Evolutionary conservation across 495 filamentous ascomycete genomes (phyloP), one percentile per base, ranked within the genome.

Genomic region (Thermochaetoides thermophila): DNA sequence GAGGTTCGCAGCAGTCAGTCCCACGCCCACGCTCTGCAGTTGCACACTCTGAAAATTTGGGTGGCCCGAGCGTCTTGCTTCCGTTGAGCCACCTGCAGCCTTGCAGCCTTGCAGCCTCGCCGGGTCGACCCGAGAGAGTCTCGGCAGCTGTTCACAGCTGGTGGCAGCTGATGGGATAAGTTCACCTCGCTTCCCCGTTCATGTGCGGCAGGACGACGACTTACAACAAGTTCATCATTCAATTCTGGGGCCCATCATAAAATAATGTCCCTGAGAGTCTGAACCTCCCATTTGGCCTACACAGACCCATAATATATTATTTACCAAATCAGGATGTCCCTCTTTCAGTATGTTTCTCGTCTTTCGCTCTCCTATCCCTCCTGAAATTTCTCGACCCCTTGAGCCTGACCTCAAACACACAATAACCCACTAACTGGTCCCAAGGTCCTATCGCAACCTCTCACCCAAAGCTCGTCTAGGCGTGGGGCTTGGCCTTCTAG

Each of bases 401-500:
- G 15, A 22, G 25, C 31, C 29, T 23, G 13, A 37, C 18, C 13
- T 20, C 29, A 22, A 13, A 9, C 12, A 12, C 19, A 29, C 23
- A 29, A 12, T 8, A 19, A 26, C 17, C 17, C 13, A 8, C 11
- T 7, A 18, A 32, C 18, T 13, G 17, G 32, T 23, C 20, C 20
- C 9, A n/a, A n/a, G n/a, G n/a, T n/a, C 48, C 10, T 64, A 59
- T 42, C 52, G 40, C 27, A 53, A 52, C 34, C 55, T 67, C 14
- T 46, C 56, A 8, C 45, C 53, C 11, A 53, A 43, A 29, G 32
- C 52, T 24, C 55, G 52, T 31, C 31, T 58, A 17, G 54, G 46
- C 27, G 41, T 65, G 30, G 61, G 63, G 27, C 40, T 49, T n/a
- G 55, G 52, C 30, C 37, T 67, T 27, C 26, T 65, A 14, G 42